Conservation (phyloP, 1,139 yeast genomes). For the Suhomyces taliae region DNA sequence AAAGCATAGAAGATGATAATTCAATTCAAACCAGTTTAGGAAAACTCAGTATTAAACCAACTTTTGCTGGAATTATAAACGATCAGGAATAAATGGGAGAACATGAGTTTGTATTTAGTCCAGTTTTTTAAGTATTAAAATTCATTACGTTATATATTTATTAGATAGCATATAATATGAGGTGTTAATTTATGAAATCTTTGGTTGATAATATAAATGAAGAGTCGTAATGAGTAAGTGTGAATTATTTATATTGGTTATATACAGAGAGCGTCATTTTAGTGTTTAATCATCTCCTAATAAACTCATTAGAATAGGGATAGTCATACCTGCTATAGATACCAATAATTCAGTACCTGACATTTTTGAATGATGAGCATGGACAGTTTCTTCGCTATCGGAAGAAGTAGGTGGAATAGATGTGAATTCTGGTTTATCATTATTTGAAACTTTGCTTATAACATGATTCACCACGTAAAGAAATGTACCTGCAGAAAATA, state of each 20-base stretch:
- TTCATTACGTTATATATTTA: neutral
- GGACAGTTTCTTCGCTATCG: constrained; percentile 6
- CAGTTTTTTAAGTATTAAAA: neutral
- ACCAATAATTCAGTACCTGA: constrained; percentile 15
- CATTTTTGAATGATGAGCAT: constrained; percentile 7
- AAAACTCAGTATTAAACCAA: neutral
- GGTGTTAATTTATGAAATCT: neutral
- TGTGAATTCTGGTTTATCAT: constrained; percentile 2
- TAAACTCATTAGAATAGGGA: constrained; percentile 19
- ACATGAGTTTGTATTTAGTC: neutral
- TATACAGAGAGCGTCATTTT: no score
- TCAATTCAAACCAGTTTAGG: constrained; percentile 5
- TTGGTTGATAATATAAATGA: no score
- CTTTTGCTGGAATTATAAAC: neutral
- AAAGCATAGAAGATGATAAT: neutral
- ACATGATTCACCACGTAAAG: constrained; percentile 69
- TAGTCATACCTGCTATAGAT: constrained; percentile 20
- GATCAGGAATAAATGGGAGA: no score
- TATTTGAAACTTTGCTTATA: constrained; percentile 37
- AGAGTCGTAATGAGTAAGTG: no score
- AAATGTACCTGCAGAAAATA: constrained; percentile 75
- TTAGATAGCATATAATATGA: neutral
- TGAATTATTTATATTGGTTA: no score
- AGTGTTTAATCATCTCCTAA: constrained; percentile 12
- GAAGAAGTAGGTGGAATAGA: constrained; percentile 7